Base-by-base conservation (phyloP, 768 basidiomycete species). In the Trametes gibbosa region DNA sequence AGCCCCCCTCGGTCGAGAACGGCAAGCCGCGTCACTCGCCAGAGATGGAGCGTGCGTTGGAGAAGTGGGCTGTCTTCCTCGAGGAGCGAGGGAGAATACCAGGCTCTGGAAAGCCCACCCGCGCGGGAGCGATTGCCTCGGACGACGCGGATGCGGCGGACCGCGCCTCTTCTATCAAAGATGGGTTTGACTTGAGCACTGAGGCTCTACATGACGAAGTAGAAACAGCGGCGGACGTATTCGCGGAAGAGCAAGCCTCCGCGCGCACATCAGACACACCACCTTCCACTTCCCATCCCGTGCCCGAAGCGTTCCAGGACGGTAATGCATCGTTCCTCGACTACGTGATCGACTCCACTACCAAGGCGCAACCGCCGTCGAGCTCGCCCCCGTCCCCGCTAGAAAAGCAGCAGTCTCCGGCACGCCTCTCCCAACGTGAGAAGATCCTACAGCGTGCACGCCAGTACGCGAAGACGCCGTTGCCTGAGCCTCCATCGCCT, bases 391-490 rank as follows among this genome's bases (percentile, higher is more conserved):
- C 29, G 29, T 34, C 24, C 25, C 17, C 39, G 23, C 12, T 35
- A 2, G 1, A 34, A 7, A 17, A 17, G 37, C 50, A 51, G 1
- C 14, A 29, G 19, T 42, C 29, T 17, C 27, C 50, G 32, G 13
- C 19, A 12, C 51, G 49, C 16, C 53, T 60, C 17, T 59, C 64
- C 10, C 49, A 50, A 27, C 62, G 63, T 35, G 54, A 65, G 58
- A 60, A 62, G 24, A 64, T 68, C n/a, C 65, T 68, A 14, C 58
- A 45, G 29, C 56, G 54, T n/a, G 69, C 69, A 21, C 67, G 67
- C 12, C 40, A 59, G 40, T 56, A 65, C 39, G 64, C 67, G 12
- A 62, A 49, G 19, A 59, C 57, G 27, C 67, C 66, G 27, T 53
- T 66, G n/a, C 62, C 62, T 2, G 65, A 56, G 8, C 17, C 32